These are phyloP conservation scores for Centella asiatica DNA, from an alignment of 129 eudicot species.

Conservation along the genomic window DNA sequence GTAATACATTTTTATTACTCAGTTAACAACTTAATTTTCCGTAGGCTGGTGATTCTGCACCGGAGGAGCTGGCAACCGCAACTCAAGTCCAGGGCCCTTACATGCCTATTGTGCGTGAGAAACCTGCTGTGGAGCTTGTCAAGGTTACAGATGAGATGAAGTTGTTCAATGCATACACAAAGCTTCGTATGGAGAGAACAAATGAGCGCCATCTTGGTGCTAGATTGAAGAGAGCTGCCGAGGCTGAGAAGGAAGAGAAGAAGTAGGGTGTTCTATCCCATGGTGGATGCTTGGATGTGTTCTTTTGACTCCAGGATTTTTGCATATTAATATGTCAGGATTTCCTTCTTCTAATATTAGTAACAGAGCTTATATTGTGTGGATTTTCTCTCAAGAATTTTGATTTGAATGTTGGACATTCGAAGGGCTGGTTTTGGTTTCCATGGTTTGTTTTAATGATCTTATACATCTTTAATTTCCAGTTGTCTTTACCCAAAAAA, in stretches of 20 bases:
- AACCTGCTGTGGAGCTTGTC: conserved; percentile 21
- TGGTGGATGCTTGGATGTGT: neutral
- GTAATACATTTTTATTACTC: neutral
- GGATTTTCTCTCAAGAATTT: too few species aligned
- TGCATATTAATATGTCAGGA: too few species aligned
- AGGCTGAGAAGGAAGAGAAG: conserved; percentile 90
- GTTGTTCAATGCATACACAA: conserved; percentile 32
- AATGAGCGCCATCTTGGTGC: conserved; percentile 64
- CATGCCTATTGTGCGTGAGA: conserved; percentile 14
- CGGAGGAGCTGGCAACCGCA: conserved; percentile 25
- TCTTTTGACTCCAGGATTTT: too few species aligned
- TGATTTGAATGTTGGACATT: too few species aligned
- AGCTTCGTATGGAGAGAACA: conserved; percentile 63
- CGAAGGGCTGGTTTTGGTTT: too few species aligned
- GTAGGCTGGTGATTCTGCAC: conserved; percentile 23
- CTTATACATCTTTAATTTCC: too few species aligned
- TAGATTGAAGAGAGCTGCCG: conserved; percentile 50
- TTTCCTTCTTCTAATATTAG: too few species aligned
- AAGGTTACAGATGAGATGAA: conserved; percentile 28
- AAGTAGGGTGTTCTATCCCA: conserved; percentile 26
- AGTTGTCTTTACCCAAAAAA: too few species aligned
- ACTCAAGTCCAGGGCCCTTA: conserved; percentile 17
- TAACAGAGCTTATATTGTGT: too few species aligned
- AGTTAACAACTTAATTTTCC: neutral
- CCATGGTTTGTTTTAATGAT: too few species aligned